These are phyloP conservation scores for Dioscorea cayenensis DNA, from an alignment of 116 monocot genomes.

Conservation along the genomic window DNA sequence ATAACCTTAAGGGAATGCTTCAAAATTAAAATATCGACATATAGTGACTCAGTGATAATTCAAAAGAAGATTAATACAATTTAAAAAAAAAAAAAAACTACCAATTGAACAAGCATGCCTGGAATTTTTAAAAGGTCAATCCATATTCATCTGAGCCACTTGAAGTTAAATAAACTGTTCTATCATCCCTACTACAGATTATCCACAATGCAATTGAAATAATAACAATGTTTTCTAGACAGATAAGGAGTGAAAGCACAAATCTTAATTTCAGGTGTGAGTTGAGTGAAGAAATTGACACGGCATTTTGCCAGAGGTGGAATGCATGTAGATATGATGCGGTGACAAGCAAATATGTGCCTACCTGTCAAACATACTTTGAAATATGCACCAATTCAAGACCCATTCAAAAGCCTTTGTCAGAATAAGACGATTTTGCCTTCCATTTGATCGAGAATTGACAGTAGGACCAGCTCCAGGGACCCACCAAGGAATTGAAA, in stretches of 20 bases:
- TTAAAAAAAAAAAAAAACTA: too few relatives aligned
- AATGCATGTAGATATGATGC: too few relatives aligned
- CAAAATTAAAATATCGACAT: not conserved
- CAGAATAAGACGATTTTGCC: constrained; percentile 65
- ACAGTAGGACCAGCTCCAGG: constrained; percentile 84
- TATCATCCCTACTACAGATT: too few relatives aligned
- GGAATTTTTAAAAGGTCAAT: too few relatives aligned
- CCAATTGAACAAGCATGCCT: too few relatives aligned
- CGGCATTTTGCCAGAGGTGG: too few relatives aligned
- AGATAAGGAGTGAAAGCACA: not conserved
- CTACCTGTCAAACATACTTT: constrained; percentile 98
- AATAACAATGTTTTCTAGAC: not conserved
- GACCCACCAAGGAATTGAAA: constrained; percentile 70
- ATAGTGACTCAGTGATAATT: not conserved
- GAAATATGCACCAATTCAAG: constrained; percentile 96
- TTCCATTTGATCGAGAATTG: constrained; percentile 30
- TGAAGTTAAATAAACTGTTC: too few relatives aligned
- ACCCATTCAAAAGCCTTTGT: constrained; percentile 94
- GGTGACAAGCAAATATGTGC: not conserved
- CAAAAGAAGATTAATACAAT: not conserved
- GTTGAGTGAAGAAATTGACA: too few relatives aligned
- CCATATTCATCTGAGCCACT: too few relatives aligned
- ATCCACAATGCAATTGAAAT: too few relatives aligned
- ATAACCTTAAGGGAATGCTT: not conserved
- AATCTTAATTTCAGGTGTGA: not conserved